Conservation (phyloP, 2,329 filamentous ascomycete species). For the Fusarium graminum region DNA sequence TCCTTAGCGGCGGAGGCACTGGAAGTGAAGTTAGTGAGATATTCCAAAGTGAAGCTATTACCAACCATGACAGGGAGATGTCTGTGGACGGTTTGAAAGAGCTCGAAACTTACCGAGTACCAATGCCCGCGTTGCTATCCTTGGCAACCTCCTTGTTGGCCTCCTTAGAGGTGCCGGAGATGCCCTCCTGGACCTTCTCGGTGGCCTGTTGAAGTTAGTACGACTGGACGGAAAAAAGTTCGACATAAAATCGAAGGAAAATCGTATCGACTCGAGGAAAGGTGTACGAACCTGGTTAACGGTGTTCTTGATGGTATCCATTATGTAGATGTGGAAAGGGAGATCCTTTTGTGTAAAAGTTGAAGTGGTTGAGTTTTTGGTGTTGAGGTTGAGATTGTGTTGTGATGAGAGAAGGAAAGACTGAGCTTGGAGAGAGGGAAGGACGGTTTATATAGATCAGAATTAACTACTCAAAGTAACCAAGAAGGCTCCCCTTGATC, state of each 20-base stretch:
- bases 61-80: too few relatives aligned
- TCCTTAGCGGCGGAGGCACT: constrained; percentile 65
- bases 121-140: constrained; percentile 65
- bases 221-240: neutral
- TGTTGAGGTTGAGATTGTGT: constrained; percentile 22
- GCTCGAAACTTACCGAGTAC: constrained; percentile 62
- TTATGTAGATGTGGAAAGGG: constrained; percentile 51
- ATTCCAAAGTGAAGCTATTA: neutral
- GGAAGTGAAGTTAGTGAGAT: neutral
- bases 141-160: constrained; percentile 78
- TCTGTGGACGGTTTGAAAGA: too few relatives aligned
- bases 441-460: constrained; percentile 43
- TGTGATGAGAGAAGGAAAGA: constrained; percentile 16
- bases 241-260: neutral
- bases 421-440: neutral
- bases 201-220: constrained; percentile 62
- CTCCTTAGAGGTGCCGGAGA: constrained; percentile 72
- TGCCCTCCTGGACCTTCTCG: constrained; percentile 70
- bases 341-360: constrained; percentile 11
- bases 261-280: neutral
- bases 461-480: constrained; percentile 1
- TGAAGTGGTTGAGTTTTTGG: constrained; percentile 24
- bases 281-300: constrained; percentile 60
- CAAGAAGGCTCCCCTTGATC: constrained; percentile 25
- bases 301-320: constrained; percentile 70